Conservation (phyloP, 139 green algal genomes). For the Gonium pectorale region DNA sequence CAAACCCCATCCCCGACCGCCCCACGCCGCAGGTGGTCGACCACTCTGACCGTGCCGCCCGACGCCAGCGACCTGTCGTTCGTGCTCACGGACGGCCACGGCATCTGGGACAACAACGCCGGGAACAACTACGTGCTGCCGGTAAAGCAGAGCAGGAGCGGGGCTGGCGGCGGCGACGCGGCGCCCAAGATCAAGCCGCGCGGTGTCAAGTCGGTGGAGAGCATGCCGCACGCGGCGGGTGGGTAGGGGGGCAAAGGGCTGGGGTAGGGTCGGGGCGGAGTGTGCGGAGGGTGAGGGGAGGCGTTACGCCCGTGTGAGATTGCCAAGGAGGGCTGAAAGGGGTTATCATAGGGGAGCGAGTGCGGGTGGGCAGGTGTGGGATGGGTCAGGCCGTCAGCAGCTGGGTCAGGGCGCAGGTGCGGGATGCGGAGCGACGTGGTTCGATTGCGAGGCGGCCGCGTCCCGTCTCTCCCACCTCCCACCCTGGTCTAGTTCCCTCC, state of each 20-base stretch:
- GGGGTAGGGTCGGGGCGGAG: no score
- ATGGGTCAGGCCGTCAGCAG: no score
- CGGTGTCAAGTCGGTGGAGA: constrained; percentile 34
- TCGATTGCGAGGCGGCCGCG: no score
- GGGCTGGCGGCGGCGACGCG: neutral
- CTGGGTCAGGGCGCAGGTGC: no score
- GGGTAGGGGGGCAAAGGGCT: neutral
- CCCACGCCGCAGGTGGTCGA: constrained; percentile 25
- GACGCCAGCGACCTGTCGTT: constrained; percentile 53
- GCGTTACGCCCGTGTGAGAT: no score
- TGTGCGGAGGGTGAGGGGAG: neutral
- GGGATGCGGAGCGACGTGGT: no score
- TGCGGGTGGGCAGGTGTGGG: no score
- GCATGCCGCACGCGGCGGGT: constrained; percentile 16
- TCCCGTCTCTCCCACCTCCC: no score
- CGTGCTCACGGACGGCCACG: constrained; percentile 50
- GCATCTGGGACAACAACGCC: constrained; percentile 59
- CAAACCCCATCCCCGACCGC: neutral
- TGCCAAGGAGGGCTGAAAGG: no score
- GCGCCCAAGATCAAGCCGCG: constrained; percentile 1
- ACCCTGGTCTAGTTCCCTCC: no score
- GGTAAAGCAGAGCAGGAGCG: constrained; percentile 22
- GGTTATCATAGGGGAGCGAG: no score
- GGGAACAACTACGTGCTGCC: constrained; percentile 52
- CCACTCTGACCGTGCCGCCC: constrained; percentile 15